Conservation (phyloP, 1,139 yeast genomes). For the Sugiyamaella castrensis region DNA sequence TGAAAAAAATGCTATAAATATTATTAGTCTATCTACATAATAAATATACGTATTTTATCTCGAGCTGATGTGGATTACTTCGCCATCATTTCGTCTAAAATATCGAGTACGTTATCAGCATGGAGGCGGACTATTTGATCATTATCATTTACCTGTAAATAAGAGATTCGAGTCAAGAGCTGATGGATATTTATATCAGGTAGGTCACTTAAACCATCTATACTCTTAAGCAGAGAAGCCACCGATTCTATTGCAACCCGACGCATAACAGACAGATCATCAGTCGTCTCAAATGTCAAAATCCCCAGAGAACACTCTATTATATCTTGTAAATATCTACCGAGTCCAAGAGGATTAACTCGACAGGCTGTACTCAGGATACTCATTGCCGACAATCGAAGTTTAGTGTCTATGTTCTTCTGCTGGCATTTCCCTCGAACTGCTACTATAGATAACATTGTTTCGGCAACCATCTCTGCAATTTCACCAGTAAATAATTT, state of each 20-base stretch:
- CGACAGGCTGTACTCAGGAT: slow-evolving; percentile 64
- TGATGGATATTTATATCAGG: slow-evolving; percentile 20
- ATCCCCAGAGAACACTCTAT: slow-evolving; percentile 78
- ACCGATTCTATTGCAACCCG: slow-evolving; percentile 72
- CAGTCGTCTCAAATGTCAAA: slow-evolving; percentile 52
- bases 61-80: background rate
- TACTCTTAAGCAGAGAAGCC: slow-evolving; percentile 56
- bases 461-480: slow-evolving; percentile 38
- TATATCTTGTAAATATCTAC: slow-evolving; percentile 49
- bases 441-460: slow-evolving; percentile 44
- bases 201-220: slow-evolving; percentile 24
- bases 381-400: slow-evolving; percentile 86
- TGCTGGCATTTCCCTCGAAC: slow-evolving; percentile 29
- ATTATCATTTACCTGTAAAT: slow-evolving; percentile 23
- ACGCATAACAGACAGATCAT: slow-evolving; percentile 56
- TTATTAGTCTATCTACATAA: slow-evolving; percentile 4
- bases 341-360: slow-evolving; percentile 55
- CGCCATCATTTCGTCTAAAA: slow-evolving; percentile 11
- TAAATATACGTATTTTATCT: slow-evolving; percentile 1
- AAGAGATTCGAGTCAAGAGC: slow-evolving; percentile 24
- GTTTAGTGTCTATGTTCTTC: slow-evolving; percentile 46
- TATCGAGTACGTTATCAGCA: slow-evolving; percentile 22
- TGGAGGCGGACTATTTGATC: slow-evolving; percentile 33
- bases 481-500: slow-evolving; percentile 46
- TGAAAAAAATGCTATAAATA: background rate